phyloP scores from a whole-genome alignment of 2,329 filamentous ascomycete species.

The Penicillium sp. region DNA sequence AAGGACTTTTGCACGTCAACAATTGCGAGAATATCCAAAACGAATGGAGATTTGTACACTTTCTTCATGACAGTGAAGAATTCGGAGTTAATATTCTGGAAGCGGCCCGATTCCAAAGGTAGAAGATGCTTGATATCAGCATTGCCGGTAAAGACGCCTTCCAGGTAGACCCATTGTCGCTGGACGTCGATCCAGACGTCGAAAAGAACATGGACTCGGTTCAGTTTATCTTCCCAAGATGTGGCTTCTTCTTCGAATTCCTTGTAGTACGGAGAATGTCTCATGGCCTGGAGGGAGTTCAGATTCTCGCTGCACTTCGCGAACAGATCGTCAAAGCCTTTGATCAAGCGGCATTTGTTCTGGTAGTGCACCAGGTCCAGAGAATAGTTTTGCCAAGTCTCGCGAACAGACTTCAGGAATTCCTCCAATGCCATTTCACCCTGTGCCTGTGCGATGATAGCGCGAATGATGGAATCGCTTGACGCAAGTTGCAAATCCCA shows the following conservation, averaged over 20 bases:
- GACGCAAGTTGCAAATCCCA: slow-evolving; percentile 93
- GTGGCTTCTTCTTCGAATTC: slow-evolving; percentile 98
- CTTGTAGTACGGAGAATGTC: slow-evolving; percentile 98
- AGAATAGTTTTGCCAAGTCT: slow-evolving; percentile 94
- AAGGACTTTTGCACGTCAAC: slow-evolving; percentile 93
- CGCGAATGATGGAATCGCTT: slow-evolving; percentile 81
- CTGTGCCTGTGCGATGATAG: slow-evolving; percentile 92
- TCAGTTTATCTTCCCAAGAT: slow-evolving; percentile 96
- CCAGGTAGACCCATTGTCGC: slow-evolving; percentile 98
- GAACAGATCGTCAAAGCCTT: slow-evolving; percentile 97
- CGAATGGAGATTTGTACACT: slow-evolving; percentile 92
- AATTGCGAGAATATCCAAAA: slow-evolving; percentile 93
- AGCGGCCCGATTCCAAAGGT: slow-evolving; percentile 91
- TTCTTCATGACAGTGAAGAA: slow-evolving; percentile 99
- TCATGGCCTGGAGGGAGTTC: slow-evolving; percentile 97
- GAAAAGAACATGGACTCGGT: slow-evolving; percentile 93
- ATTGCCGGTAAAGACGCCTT: slow-evolving; percentile 98
- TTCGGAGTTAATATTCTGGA: slow-evolving; percentile 99
- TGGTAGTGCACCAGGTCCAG: slow-evolving; percentile 96
- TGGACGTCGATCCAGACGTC: slow-evolving; percentile 99
- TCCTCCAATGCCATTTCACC: slow-evolving; percentile 98
- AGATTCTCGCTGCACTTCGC: slow-evolving; percentile 98
- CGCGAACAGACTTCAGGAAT: slow-evolving; percentile 92
- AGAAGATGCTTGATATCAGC: slow-evolving; percentile 98
- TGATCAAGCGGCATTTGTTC: slow-evolving; percentile 95